phyloP scores from a whole-genome alignment of 306 rosid genomes.

The Oemleria cerasiformis region DNA sequence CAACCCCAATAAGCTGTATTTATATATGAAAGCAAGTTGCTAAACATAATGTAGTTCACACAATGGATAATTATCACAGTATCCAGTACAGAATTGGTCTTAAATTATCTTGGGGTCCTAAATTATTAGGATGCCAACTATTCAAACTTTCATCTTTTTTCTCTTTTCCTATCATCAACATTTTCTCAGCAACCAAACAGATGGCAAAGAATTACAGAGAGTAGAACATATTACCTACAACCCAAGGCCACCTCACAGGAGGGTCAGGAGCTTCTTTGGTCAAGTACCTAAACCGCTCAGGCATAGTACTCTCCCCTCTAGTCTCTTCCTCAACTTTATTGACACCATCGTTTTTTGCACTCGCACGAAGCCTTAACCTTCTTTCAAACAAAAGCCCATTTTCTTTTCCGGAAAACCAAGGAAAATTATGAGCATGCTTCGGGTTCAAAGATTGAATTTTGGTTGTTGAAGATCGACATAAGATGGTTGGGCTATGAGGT shows the following conservation, averaged over 20 bases:
- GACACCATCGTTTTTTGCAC: conserved; percentile 25
- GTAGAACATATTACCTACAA: conserved; percentile 49
- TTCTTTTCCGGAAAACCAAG: conserved; percentile 31
- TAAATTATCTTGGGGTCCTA: too few relatives aligned
- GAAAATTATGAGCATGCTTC: conserved; percentile 16
- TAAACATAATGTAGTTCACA: background rate
- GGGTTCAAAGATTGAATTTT: conserved; percentile 30
- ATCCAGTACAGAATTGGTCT: background rate
- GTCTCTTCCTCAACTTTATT: conserved; percentile 56
- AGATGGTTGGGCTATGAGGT: conserved; percentile 11
- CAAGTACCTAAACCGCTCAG: conserved; percentile 68
- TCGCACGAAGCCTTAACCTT: conserved; percentile 27
- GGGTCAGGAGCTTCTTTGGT: conserved; percentile 68
- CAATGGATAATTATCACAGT: background rate
- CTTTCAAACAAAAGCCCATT: conserved; percentile 30
- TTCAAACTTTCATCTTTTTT: background rate
- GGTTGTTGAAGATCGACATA: conserved; percentile 18
- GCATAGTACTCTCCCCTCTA: conserved; percentile 65
- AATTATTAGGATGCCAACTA: background rate
- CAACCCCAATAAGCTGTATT: background rate
- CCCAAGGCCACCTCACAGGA: conserved; percentile 79
- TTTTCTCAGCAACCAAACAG: conserved; percentile 22
- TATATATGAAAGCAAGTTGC: background rate
- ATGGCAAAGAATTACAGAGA: background rate
- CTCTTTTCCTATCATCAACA: background rate